Base-by-base conservation (phyloP, 1,284 basidiomycete species). In the Naganishia liquefaciens region DNA sequence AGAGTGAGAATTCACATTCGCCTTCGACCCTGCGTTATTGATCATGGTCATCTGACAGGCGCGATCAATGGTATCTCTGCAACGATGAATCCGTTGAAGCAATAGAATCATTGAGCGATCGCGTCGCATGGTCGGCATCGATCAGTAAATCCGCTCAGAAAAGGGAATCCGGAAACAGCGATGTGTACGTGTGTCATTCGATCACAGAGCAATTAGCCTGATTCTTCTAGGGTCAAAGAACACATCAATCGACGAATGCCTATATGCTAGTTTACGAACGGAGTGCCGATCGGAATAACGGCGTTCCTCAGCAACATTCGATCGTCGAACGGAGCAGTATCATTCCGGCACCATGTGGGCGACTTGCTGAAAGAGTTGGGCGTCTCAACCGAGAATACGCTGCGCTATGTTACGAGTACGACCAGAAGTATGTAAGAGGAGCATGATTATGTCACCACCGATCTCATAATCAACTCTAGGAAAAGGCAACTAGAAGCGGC, bases 261-360 rank as follows among this genome's bases (percentile, higher is more conserved):
- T 95, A 96, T 78, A 93, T 95, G 91, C 83, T 95, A 43, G 87
- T 96, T 57, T 96, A 95, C 77, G 51, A 25, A n/a, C 40, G 42
- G 30, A 52, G 49, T 15, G 11, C 27, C 17, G 43, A 44, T 9
- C 21, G 37, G 17, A 30, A 11, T 21, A 21, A 23, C 27, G 39
- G 33, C 47, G 25, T 10, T 10, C 17, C n/a, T 15, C 6, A n/a
- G 17, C 21, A 42, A 21, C 23, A 44, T 7, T 10, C 61, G 5
- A 11, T 47, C 4, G 28, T 13, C 13, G 15, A n/a, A 13, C 17
- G 21, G 11, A 6, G 30, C 30, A 23, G 11, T 21, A n/a, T 33
- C 10, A 37, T 37, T 15, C 27, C 40, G 17, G 57, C 28, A 25
- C 57, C 46, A 21, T 39, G 46, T 19, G 57, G 57, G 4, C 46